Evolutionary conservation across 192 early-diverging fungal genomes (phyloP), one percentile per base, ranked within the genome.

Genomic region (Chytriomyces confervae): DNA sequence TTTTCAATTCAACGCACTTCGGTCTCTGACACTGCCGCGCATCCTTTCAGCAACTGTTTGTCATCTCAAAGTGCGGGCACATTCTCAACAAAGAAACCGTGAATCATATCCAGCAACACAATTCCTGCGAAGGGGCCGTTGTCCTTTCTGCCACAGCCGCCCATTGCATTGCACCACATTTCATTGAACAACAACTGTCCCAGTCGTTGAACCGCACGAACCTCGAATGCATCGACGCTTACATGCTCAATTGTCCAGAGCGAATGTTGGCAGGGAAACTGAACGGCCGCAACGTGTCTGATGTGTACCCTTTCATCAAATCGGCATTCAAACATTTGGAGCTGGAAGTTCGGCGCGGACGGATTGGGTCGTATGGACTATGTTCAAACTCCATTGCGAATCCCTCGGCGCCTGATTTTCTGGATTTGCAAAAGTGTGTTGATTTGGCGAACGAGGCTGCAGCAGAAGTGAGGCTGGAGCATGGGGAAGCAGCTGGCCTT

Each of bases 161-260:
- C 47, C 91, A 94, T 64, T 90, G 86, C 8, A 86, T 94, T 29
- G 80, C 88, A 49, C 91, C 92, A 16, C 70, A 77, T 47, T 87
- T 90, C 62, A 83, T 94, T 36, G 83, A 89, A 66, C 27, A 75
- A 6, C 85, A 91, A 66, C 85, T 94, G 36, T 78, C 83, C 0
- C 62, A 69, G 27, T 92, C 90, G 0, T 78, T 94, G 29, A 50
- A 78, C 1, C 76, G 92, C 43, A 72, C 93, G 49, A 62, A 82
- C 0, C 70, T 91, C 3, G 81, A 91, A 13, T 83, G 81, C 20
- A 66, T 93, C 57, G 93, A 94, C 79, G 76, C 91, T 18, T 92
- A 91, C 69, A 91, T 94, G 91, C 62, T 94, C 45, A 93, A 94
- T 82, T 86, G 86, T 70, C 93, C 93, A 16, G 93, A 94, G 77